Percentiles rank a stretch among this genome's conserved stretches.
These are phyloP conservation scores for Annona squamosa DNA, from an alignment of 164 flowering plant species.

Conservation along the genomic window DNA sequence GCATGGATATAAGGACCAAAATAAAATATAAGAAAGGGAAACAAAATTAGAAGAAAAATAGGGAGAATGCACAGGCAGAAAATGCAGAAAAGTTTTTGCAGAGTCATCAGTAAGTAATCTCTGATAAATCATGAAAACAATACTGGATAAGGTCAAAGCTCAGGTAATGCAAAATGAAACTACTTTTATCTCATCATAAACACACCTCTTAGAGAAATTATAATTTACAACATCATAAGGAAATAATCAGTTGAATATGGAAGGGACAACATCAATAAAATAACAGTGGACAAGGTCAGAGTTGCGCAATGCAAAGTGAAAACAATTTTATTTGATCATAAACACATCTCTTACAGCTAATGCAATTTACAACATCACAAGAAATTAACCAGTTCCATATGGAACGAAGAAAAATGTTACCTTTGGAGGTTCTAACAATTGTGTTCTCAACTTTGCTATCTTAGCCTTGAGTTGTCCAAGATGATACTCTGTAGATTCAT, in stretches of 20 bases:
- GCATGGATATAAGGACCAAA: background rate
- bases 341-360: background rate
- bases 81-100: background rate
- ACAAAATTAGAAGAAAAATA: background rate
- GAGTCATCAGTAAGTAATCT: background rate
- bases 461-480: conserved; percentile 99
- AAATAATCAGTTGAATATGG: background rate
- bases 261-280: background rate
- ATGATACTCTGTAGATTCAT: conserved; percentile 70
- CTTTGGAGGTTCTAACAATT: conserved; percentile 95
- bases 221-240: background rate
- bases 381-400: background rate
- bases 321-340: background rate
- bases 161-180: background rate
- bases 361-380: background rate
- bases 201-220: background rate
- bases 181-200: background rate
- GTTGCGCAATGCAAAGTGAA: background rate
- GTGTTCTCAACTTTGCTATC: conserved; percentile 95
- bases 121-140: background rate
- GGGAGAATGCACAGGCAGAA: background rate
- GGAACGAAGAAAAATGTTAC: conserved; percentile 23
- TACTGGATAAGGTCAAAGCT: background rate
- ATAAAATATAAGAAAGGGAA: background rate
- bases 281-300: background rate